phyloP scores from a whole-genome alignment of 345 rosid genomes.

The Pistacia atlantica region DNA sequence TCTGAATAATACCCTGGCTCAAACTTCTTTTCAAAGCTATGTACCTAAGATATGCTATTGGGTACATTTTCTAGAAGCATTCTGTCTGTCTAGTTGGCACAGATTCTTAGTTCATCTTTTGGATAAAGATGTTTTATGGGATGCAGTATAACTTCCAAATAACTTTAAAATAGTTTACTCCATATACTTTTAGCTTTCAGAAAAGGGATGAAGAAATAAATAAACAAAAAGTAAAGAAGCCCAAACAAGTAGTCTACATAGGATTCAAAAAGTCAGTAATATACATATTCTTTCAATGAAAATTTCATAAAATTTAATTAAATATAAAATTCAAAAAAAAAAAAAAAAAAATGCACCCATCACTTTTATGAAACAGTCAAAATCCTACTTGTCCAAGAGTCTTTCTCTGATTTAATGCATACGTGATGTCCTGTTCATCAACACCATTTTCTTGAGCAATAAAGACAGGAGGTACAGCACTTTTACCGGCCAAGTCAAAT shows the following conservation, averaged over 20 bases:
- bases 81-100: not conserved
- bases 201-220: not conserved
- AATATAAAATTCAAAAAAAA: too few species aligned
- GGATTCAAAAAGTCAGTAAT: not conserved
- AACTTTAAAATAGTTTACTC: not conserved
- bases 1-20: not conserved
- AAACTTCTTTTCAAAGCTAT: not conserved
- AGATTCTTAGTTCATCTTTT: not conserved
- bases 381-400: conserved; percentile 76
- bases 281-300: not conserved
- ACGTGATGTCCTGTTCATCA: conserved; percentile 57
- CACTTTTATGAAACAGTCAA: conserved; percentile 6
- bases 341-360: not conserved
- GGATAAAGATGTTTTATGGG: not conserved
- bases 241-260: not conserved
- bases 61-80: not conserved
- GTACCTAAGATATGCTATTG: not conserved
- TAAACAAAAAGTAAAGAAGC: not conserved
- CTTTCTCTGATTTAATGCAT: conserved; percentile 77
- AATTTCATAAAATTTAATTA: not conserved
- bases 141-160: not conserved
- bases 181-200: not conserved
- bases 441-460: conserved; percentile 64
- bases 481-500: conserved; percentile 79
- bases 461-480: conserved; percentile 66